phyloP scores from a whole-genome alignment of 495 filamentous ascomycete species.

The Daldinia vernicosa region DNA sequence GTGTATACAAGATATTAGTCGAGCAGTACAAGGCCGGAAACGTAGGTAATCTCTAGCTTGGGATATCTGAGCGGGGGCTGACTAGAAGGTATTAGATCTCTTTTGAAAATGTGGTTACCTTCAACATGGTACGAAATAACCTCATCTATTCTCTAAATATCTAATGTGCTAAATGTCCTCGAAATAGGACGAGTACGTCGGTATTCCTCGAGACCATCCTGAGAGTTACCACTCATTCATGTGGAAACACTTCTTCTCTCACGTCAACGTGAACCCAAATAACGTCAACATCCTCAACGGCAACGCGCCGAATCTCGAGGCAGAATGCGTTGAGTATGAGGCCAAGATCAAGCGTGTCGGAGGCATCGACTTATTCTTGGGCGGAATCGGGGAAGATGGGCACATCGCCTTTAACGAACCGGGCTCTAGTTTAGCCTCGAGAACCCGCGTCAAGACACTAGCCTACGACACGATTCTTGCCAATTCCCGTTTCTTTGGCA shows the following conservation, averaged over 20 bases:
- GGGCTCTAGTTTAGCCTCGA: slow-evolving; percentile 78
- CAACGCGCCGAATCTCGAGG: slow-evolving; percentile 76
- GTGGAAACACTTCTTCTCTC: slow-evolving; percentile 90
- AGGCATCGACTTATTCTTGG: slow-evolving; percentile 86
- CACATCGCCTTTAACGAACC: slow-evolving; percentile 94
- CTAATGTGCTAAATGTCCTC: slow-evolving; percentile 10
- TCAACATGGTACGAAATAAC: slow-evolving; percentile 78
- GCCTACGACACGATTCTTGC: slow-evolving; percentile 88
- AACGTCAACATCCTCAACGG: slow-evolving; percentile 90
- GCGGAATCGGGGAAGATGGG: slow-evolving; percentile 84
- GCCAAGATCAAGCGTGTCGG: slow-evolving; percentile 76
- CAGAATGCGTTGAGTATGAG: slow-evolving; percentile 82
- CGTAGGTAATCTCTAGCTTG: slow-evolving; percentile 39
- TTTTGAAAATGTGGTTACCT: slow-evolving; percentile 87
- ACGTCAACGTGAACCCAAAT: slow-evolving; percentile 79
- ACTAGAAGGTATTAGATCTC: slow-evolving; percentile 62
- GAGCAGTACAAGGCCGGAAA: slow-evolving; percentile 77
- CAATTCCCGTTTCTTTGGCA: slow-evolving; percentile 83
- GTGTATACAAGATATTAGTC: slow-evolving; percentile 80
- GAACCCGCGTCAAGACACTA: slow-evolving; percentile 85
- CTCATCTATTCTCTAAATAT: neutral
- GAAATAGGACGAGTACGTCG: slow-evolving; percentile 83
- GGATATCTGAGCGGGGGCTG: neutral
- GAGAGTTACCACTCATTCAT: slow-evolving; percentile 90
- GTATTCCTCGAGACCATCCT: slow-evolving; percentile 80